These are phyloP conservation scores for Podosphaera xanthii DNA, from an alignment of 2,329 filamentous ascomycete genomes.

Conservation along the genomic window DNA sequence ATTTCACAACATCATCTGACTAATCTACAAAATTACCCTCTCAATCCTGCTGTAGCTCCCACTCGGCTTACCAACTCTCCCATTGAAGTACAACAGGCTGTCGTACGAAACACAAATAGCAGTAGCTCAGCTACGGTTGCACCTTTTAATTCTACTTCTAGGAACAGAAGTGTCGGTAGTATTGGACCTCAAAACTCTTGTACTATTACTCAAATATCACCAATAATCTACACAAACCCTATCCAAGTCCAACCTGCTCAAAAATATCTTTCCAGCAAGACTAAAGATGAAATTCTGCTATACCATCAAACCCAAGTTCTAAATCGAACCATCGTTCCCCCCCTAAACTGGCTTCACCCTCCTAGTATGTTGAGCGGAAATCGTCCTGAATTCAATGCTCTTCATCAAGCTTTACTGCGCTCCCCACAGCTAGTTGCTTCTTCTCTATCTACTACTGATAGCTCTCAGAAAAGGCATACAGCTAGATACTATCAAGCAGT, in stretches of 20 bases:
- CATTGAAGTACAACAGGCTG: slow-evolving; percentile 1
- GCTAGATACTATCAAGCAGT: slow-evolving; percentile 30
- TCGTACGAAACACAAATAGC: slow-evolving; percentile 4
- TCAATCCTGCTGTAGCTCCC: slow-evolving; percentile 4
- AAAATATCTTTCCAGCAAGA: not conserved
- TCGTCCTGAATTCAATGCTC: slow-evolving; percentile 23
- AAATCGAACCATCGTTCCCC: slow-evolving; percentile 17
- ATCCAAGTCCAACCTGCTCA: not conserved
- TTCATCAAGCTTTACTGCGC: slow-evolving; percentile 35
- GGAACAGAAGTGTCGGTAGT: slow-evolving; percentile 6
- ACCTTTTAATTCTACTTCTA: not conserved
- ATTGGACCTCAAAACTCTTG: slow-evolving; percentile 5
- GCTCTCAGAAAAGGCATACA: slow-evolving; percentile 9
- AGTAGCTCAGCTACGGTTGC: not conserved
- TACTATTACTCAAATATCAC: not conserved
- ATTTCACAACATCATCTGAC: not conserved
- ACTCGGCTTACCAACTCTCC: not conserved
- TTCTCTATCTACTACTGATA: slow-evolving; percentile 5
- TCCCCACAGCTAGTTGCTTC: slow-evolving; percentile 23
- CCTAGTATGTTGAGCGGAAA: slow-evolving; percentile 9
- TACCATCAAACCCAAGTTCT: slow-evolving; percentile 6
- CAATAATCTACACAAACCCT: not conserved
- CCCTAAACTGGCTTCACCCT: slow-evolving; percentile 7
- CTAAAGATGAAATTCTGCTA: slow-evolving; percentile 5
- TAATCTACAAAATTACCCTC: slow-evolving; percentile 4